A percentile compares a stretch with the other conserved stretches of the same genome.
Conservation (phyloP, 2,329 filamentous ascomycete species). For the Talaromyces sp. region DNA sequence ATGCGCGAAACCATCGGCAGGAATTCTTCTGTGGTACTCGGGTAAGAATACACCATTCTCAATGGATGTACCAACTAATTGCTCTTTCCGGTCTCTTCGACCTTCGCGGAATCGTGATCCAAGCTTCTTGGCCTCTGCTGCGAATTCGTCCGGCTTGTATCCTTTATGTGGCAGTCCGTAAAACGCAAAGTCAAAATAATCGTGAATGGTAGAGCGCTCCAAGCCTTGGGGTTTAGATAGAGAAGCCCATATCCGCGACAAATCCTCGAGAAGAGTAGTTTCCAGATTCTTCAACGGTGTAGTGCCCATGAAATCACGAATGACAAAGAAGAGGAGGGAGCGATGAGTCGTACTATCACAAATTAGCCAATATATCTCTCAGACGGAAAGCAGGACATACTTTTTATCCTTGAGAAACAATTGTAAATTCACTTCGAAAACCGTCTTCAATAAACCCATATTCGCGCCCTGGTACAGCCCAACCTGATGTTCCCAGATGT, state of each 20-base stretch:
- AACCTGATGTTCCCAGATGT: conserved; percentile 99
- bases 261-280: conserved; percentile 83
- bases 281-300: conserved; percentile 88
- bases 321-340: conserved; percentile 96
- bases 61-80: conserved; percentile 52
- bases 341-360: conserved; percentile 69
- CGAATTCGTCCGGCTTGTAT: conserved; percentile 87
- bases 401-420: conserved; percentile 94
- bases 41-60: conserved; percentile 82
- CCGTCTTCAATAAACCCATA: conserved; percentile 97
- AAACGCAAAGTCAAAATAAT: conserved; percentile 99
- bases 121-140: conserved; percentile 73
- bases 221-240: conserved; percentile 88
- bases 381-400: conserved; percentile 51
- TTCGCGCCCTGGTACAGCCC: conserved; percentile 97
- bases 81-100: conserved; percentile 65
- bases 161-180: conserved; percentile 95
- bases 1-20: conserved; percentile 91
- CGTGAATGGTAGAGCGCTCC: conserved; percentile 83
- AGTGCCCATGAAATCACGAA: conserved; percentile 90
- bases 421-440: conserved; percentile 97
- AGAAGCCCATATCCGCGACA: conserved; percentile 86
- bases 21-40: conserved; percentile 93
- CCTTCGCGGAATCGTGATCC: conserved; percentile 79
- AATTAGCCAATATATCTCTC: conserved; percentile 11